These are phyloP conservation scores for Circinella umbellata DNA, from an alignment of 371 early-diverging fungal species.

Conservation along the genomic window DNA sequence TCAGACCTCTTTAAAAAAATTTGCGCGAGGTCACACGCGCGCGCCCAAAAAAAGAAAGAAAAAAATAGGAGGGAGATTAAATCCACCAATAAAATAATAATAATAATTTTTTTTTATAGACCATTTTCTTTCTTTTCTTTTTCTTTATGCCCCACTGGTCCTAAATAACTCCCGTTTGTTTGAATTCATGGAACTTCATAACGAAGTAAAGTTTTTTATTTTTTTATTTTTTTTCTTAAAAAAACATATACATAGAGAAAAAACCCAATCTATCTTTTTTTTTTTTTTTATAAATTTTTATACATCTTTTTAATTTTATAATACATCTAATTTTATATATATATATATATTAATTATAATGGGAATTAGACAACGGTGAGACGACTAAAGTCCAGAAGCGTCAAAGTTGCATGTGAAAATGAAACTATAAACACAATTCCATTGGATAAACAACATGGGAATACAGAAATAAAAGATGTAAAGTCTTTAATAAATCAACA, in stretches of 20 bases:
- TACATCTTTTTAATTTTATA: background rate
- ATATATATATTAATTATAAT: too few relatives aligned
- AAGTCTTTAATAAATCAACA: background rate
- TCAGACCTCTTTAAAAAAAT: too few relatives aligned
- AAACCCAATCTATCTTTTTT: background rate
- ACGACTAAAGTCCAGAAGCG: conserved; percentile 6
- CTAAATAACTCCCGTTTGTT: background rate
- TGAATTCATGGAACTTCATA: conserved; percentile 3
- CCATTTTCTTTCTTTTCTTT: background rate
- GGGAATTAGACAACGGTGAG: conserved; percentile 3
- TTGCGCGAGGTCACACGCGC: too few relatives aligned
- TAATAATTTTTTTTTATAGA: background rate
- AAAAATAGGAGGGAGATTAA: too few relatives aligned
- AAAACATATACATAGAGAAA: background rate
- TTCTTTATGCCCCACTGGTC: conserved; percentile 5
- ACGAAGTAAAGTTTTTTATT: background rate
- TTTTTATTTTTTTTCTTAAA: background rate
- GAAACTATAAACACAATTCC: background rate
- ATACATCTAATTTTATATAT: background rate
- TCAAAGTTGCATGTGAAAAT: conserved; percentile 2
- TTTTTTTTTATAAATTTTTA: background rate
- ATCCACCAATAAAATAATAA: background rate
- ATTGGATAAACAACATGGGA: background rate
- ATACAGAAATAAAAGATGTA: background rate
- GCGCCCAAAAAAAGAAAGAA: too few relatives aligned